Evolutionary conservation across 2,329 filamentous ascomycete genomes (phyloP).

Genomic region (Orbilia quercus): DNA sequence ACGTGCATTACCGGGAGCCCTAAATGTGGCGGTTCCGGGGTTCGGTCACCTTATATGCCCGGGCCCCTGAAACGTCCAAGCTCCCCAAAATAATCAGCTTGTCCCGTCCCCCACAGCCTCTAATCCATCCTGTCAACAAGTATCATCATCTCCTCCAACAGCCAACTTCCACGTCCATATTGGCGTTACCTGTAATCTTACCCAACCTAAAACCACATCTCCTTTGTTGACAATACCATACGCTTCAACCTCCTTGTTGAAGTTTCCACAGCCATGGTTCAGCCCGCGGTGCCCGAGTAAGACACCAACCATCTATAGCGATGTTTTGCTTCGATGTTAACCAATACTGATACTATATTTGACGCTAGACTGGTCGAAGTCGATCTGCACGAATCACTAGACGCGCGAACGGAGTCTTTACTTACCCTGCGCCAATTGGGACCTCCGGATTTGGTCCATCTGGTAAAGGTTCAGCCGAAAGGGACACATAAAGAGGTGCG

Average conservation of each 20-base stretch:
- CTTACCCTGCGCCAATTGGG: constrained; percentile 88
- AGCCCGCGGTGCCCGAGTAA: constrained; percentile 56
- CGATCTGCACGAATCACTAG: constrained; percentile 88
- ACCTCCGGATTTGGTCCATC: constrained; percentile 92
- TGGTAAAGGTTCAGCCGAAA: constrained; percentile 73
- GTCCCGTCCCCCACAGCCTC: constrained; percentile 15
- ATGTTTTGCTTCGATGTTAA: constrained; percentile 1
- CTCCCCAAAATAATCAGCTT: constrained; percentile 1
- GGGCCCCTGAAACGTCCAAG: not conserved
- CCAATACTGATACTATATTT: constrained; percentile 14
- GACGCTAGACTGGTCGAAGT: constrained; percentile 85
- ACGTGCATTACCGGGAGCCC: too few relatives aligned
- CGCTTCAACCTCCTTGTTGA: constrained; percentile 16
- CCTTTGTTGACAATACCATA: constrained; percentile 7
- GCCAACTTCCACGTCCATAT: constrained; percentile 12
- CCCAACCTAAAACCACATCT: not conserved
- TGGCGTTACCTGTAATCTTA: constrained; percentile 3
- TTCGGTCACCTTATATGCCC: not conserved
- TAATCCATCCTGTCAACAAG: constrained; percentile 9
- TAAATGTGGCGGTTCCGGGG: too few relatives aligned
- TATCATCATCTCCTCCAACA: constrained; percentile 17
- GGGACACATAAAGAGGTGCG: constrained; percentile 60
- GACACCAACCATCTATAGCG: constrained; percentile 25
- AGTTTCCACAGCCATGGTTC: constrained; percentile 48
- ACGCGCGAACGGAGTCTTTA: constrained; percentile 89